Percentiles rank a stretch among this genome's conserved stretches.
Evolutionary conservation across 1,284 basidiomycete species (phyloP).

Genomic region (Boletus albobrunnescens): DNA sequence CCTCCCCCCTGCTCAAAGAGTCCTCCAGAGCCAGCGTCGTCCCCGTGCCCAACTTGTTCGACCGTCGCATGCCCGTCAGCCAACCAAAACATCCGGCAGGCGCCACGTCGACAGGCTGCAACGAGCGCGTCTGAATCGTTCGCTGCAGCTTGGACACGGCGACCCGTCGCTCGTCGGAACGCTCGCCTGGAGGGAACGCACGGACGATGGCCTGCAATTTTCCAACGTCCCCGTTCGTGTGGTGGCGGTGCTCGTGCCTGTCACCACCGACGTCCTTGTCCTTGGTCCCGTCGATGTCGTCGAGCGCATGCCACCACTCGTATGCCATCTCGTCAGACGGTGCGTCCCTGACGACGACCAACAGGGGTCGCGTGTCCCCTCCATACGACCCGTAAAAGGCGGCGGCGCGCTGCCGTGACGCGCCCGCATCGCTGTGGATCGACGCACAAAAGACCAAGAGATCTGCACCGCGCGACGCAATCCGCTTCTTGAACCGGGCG

Average conservation of each 20-base stretch:
- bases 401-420: constrained; percentile 13
- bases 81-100: constrained; percentile 23
- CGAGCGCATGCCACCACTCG: constrained; percentile 20
- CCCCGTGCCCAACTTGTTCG: background rate
- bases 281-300: background rate
- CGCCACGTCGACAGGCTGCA: constrained; percentile 22
- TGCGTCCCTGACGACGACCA: constrained; percentile 27
- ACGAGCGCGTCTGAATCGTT: constrained; percentile 22
- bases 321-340: constrained; percentile 18
- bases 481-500: constrained; percentile 25
- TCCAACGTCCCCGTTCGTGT: background rate
- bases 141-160: constrained; percentile 12
- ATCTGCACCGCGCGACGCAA: constrained; percentile 22
- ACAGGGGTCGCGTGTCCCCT: constrained; percentile 25
- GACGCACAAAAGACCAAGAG: constrained; percentile 28
- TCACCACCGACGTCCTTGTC: background rate
- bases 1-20: constrained; percentile 10
- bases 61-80: constrained; percentile 12
- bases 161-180: background rate
- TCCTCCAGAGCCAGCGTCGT: constrained; percentile 11
- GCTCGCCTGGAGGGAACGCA: constrained; percentile 15
- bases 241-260: background rate
- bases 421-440: background rate
- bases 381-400: constrained; percentile 24
- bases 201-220: constrained; percentile 24